These are phyloP conservation scores for Plectosphaerella cucumerina DNA, from an alignment of 2,329 filamentous ascomycete species.

Conservation along the genomic window DNA sequence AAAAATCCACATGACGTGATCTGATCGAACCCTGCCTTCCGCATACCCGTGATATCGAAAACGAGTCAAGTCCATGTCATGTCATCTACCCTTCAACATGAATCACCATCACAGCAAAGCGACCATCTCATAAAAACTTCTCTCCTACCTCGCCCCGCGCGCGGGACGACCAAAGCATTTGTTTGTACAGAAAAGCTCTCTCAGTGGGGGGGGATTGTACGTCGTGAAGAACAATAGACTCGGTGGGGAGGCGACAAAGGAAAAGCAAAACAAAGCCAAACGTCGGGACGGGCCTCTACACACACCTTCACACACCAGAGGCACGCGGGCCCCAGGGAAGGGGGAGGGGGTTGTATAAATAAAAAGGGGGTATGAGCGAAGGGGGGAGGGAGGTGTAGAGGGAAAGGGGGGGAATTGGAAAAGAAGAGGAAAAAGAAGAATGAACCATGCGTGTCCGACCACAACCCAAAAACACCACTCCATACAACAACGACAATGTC, in stretches of 20 bases:
- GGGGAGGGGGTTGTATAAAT: background rate
- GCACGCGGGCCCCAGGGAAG: background rate
- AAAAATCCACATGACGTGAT: too few relatives aligned
- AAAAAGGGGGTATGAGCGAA: conserved; percentile 11
- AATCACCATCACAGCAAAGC: too few relatives aligned
- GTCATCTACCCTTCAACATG: too few relatives aligned
- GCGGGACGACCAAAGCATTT: background rate
- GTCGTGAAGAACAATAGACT: background rate
- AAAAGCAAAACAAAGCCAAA: too few relatives aligned
- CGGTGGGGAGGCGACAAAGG: background rate
- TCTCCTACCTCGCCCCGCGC: background rate
- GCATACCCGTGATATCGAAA: too few relatives aligned
- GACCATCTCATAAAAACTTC: too few relatives aligned
- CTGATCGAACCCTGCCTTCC: too few relatives aligned
- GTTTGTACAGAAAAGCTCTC: background rate
- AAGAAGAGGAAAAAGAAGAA: conserved; percentile 1
- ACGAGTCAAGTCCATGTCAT: too few relatives aligned
- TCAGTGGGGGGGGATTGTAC: too few relatives aligned
- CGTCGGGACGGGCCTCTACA: background rate
- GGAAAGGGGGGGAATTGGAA: background rate
- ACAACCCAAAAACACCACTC: too few relatives aligned
- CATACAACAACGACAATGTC: too few relatives aligned
- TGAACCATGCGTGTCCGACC: too few relatives aligned
- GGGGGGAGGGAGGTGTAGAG: conserved; percentile 6
- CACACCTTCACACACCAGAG: background rate